phyloP scores from a whole-genome alignment of 495 filamentous ascomycete genomes.

The Talaromyces ruber region DNA sequence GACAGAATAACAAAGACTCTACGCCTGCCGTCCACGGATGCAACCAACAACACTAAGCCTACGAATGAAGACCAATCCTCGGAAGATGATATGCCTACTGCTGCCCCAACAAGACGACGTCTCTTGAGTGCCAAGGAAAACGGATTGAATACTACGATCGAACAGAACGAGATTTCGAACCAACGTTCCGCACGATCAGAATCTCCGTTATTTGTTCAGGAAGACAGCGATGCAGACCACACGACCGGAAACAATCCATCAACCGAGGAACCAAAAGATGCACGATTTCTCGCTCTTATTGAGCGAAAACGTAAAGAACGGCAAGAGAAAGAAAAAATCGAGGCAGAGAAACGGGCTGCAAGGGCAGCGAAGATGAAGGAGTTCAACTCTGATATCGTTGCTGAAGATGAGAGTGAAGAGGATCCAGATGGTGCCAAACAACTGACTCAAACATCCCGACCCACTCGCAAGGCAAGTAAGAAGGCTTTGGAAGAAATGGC shows the following conservation, averaged over 20 bases:
- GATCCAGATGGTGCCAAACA: constrained; percentile 49
- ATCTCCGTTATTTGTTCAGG: constrained; percentile 32
- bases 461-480: constrained; percentile 83
- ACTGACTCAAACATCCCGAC: constrained; percentile 56
- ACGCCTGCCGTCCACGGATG: constrained; percentile 6
- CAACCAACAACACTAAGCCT: constrained; percentile 5
- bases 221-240: constrained; percentile 29
- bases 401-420: constrained; percentile 36
- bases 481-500: constrained; percentile 95
- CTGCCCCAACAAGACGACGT: constrained; percentile 24
- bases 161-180: constrained; percentile 11
- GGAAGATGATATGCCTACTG: constrained; percentile 28
- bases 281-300: constrained; percentile 58
- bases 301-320: constrained; percentile 63
- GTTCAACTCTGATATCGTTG: constrained; percentile 26
- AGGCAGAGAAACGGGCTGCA: constrained; percentile 44
- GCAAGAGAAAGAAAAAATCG: constrained; percentile 51
- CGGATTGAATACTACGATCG: constrained; percentile 6
- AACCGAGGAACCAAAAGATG: constrained; percentile 31
- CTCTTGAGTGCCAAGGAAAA: constrained; percentile 9
- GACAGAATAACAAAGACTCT: constrained; percentile 25
- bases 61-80: constrained; percentile 9
- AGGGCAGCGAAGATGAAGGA: constrained; percentile 25
- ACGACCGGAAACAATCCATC: background rate
- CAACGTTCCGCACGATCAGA: constrained; percentile 15